Evolutionary conservation across 2,329 filamentous ascomycete species (phyloP).

Genomic region (Magnaporthiopsis poae): DNA sequence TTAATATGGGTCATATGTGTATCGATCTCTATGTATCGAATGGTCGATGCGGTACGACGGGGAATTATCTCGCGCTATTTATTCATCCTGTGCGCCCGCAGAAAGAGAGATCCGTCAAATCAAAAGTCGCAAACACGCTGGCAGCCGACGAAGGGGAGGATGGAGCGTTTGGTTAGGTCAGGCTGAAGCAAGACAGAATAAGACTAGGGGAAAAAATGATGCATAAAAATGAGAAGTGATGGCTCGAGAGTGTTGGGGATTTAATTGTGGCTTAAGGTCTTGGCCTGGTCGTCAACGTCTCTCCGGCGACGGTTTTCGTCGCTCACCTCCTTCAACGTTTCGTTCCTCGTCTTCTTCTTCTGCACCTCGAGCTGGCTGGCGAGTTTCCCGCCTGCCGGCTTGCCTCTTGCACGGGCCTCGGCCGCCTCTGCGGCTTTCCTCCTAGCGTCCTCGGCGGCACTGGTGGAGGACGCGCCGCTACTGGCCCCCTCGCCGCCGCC

Average conservation of each 20-base stretch:
- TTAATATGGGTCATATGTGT: neutral
- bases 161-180: neutral
- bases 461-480: neutral
- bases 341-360: constrained; percentile 61
- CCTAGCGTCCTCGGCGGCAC: constrained; percentile 46
- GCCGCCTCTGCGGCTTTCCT: constrained; percentile 70
- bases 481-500: constrained; percentile 24
- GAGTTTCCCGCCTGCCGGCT: constrained; percentile 54
- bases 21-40: neutral
- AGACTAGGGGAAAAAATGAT: neutral
- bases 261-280: constrained; percentile 49
- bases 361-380: constrained; percentile 62
- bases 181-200: neutral
- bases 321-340: constrained; percentile 60
- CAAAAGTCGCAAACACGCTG: neutral
- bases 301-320: constrained; percentile 54
- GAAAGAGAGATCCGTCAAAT: neutral
- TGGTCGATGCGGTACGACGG: too few species aligned
- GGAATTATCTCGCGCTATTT: too few species aligned
- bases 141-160: neutral
- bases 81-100: neutral
- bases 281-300: constrained; percentile 55
- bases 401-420: constrained; percentile 42
- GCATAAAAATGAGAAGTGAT: neutral
- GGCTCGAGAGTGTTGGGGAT: neutral